Conservation (phyloP, 2,329 filamentous ascomycete species). For the Claviceps sorghi region DNA sequence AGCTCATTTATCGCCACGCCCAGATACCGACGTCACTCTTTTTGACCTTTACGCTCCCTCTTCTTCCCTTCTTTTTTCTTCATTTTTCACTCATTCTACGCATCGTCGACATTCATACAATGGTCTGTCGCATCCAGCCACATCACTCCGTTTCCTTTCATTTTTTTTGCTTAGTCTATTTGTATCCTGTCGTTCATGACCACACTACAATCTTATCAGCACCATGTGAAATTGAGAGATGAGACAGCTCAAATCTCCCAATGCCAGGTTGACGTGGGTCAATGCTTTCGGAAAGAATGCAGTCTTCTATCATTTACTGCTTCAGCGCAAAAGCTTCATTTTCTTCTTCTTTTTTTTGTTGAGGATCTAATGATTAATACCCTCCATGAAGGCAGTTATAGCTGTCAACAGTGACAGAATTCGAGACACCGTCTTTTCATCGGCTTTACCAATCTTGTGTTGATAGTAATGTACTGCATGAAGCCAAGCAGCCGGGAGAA, state of each 20-base stretch:
- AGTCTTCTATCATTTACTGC: neutral
- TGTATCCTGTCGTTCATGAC: neutral
- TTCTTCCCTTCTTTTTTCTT: neutral
- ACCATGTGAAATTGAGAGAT: neutral
- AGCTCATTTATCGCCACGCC: neutral
- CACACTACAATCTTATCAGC: neutral
- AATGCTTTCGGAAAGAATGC: neutral
- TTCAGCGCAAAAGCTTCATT: neutral
- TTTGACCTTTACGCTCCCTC: neutral
- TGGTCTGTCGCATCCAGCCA: neutral
- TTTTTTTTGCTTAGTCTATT: neutral
- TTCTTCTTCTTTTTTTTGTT: neutral
- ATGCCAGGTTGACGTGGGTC: neutral
- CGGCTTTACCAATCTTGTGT: neutral
- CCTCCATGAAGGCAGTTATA: neutral
- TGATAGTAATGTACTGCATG: neutral
- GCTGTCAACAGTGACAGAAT: neutral
- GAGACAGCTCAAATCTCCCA: neutral
- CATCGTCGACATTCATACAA: neutral
- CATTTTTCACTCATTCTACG: neutral
- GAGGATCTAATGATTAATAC: constrained; percentile 1
- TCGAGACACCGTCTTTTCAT: neutral
- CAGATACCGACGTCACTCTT: neutral
- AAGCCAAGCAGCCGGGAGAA: neutral
- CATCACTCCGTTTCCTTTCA: neutral